Conservation (phyloP, 2,329 filamentous ascomycete species). For the Neonectria coccinea region DNA sequence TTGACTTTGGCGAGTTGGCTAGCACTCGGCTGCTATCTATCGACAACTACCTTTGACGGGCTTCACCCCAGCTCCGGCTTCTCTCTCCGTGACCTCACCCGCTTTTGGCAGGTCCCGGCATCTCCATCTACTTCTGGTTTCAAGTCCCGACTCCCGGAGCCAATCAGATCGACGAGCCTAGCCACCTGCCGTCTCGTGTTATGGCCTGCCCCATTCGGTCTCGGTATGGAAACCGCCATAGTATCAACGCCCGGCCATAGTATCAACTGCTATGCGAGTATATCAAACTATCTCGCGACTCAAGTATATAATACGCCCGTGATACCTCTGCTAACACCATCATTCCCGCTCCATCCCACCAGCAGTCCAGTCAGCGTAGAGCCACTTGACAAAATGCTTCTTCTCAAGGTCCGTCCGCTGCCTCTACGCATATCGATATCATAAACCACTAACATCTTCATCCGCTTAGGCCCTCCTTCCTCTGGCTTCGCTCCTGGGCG, state of each 20-base stretch:
- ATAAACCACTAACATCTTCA: too few species aligned
- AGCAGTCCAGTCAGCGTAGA: neutral
- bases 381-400: constrained; percentile 34
- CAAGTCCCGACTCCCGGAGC: constrained; percentile 5
- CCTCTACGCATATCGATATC: too few species aligned
- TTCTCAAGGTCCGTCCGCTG: constrained; percentile 32
- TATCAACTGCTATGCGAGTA: neutral
- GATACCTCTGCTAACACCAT: neutral
- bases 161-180: constrained; percentile 24
- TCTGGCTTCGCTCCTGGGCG: constrained; percentile 45
- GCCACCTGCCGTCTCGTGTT: constrained; percentile 32
- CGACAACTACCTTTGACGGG: constrained; percentile 29
- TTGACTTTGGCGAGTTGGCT: neutral
- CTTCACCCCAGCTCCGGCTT: neutral
- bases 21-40: neutral
- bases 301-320: neutral
- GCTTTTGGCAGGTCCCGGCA: constrained; percentile 37
- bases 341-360: neutral
- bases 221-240: constrained; percentile 25
- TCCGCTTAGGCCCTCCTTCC: constrained; percentile 37
- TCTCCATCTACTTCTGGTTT: neutral
- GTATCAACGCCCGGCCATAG: neutral
- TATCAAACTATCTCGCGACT: too few species aligned
- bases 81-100: constrained; percentile 30
- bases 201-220: constrained; percentile 14